Conservation (phyloP, 164 flowering plant species). For the Tetracentron sinense region DNA sequence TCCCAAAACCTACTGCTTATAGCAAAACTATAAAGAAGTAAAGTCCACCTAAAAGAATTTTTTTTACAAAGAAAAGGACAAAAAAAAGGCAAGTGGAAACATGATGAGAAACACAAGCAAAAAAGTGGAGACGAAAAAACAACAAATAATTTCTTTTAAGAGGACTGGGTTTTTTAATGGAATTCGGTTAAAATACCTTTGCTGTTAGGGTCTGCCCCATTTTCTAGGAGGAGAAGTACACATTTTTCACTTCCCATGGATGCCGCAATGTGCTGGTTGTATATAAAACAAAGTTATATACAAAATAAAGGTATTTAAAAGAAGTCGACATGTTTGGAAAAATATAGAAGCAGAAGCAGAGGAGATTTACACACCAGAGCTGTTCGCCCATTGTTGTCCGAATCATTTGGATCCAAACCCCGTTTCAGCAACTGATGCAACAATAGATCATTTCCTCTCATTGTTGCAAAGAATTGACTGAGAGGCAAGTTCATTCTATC, state of each 20-base stretch:
- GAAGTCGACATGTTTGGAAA: neutral
- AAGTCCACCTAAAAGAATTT: no score
- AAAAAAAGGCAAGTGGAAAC: no score
- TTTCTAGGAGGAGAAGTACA: constrained; percentile 68
- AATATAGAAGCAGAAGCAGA: neutral
- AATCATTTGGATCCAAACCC: constrained; percentile 84
- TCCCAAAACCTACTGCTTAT: no score
- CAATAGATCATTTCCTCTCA: constrained; percentile 70
- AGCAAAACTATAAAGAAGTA: no score
- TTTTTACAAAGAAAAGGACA: no score
- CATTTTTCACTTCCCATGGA: constrained; percentile 71
- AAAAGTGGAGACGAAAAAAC: no score
- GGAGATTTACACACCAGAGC: constrained; percentile 50
- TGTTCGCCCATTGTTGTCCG: constrained; percentile 72
- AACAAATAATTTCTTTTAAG: no score
- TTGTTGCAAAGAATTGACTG: constrained; percentile 77
- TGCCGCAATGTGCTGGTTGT: constrained; percentile 80
- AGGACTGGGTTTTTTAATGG: neutral
- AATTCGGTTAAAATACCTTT: constrained; percentile 50
- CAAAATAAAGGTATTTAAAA: neutral
- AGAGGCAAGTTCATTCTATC: constrained; percentile 92
- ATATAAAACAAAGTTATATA: constrained; percentile 9
- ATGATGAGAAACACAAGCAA: neutral
- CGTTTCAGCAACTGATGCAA: constrained; percentile 63
- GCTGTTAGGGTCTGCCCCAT: constrained; percentile 75